Evolutionary conservation across 2,329 filamentous ascomycete genomes (phyloP), one percentile per base, ranked within the genome.

Genomic region (Xylariaceae sp.): DNA sequence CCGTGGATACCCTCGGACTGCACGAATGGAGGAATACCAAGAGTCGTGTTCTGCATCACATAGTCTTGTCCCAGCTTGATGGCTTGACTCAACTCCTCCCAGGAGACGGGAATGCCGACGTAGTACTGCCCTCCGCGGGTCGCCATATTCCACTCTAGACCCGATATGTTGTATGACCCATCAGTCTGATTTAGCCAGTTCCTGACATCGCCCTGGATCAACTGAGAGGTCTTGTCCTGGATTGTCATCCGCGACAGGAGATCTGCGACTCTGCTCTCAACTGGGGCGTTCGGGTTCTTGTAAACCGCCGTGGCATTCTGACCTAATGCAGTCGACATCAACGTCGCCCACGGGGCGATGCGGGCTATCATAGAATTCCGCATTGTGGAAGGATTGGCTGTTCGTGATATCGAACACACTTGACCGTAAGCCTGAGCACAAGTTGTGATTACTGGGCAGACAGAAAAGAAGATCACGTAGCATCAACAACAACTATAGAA

Each of bases 1-100:
- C 85, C 86, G 57, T 89, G 85, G 36, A 89, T 84, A 29, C 80
- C 84, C 65, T 90, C 86, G 3, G 79, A 85, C 64, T 89, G 86
- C 12, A 86, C 80, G 54, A 88, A 75, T 1, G 85, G 80, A 6
- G 86, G 86, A 42, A 89, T 89, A 0, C 83, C 85, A 7, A 83
- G 66, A 2, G 77, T 80, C 1, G 82, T 86, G 52, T 84, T 80
- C 16, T 86, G 70, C 38, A 82, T 55, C 2, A 87, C 68, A 53
- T 88, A 88, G 42, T 88, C 82, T 57, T 89, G 85, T 3, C 74
- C 86, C 29, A 70, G 68, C 62, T 80, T 79, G 54, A 86, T 76
- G 39, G 81, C 81, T 17, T 77, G 71, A 21, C 77, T 74, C 37
- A 88, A 74, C 67, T 76, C 81, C 42, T 80, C 73, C 69, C 80